Percentiles rank a stretch among this genome's conserved stretches.
These are phyloP conservation scores for Xylaria sp. DNA, from an alignment of 2,329 filamentous ascomycete species.

Conservation along the genomic window DNA sequence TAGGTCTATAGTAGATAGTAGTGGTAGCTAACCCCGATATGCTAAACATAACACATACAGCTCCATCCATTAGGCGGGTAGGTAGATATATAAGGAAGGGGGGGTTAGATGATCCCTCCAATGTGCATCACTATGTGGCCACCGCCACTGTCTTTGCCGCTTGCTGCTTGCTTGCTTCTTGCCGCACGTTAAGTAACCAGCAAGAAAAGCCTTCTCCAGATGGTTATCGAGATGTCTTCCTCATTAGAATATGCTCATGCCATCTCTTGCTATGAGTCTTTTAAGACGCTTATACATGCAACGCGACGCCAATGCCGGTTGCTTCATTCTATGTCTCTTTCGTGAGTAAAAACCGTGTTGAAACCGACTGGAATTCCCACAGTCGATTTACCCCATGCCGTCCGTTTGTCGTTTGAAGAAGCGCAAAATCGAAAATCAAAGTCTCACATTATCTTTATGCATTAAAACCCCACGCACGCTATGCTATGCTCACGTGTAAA, in stretches of 20 bases:
- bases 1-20: slow-evolving; percentile 35
- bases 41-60: slow-evolving; percentile 33
- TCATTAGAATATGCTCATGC: slow-evolving; percentile 38
- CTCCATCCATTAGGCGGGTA: slow-evolving; percentile 26
- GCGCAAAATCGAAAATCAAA: slow-evolving; percentile 34
- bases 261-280: slow-evolving; percentile 32
- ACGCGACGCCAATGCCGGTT: slow-evolving; percentile 31
- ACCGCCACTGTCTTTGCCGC: not conserved
- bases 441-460: slow-evolving; percentile 39
- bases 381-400: slow-evolving; percentile 37
- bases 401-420: slow-evolving; percentile 35
- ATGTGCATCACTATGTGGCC: not conserved
- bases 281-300: slow-evolving; percentile 32
- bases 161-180: slow-evolving; percentile 8
- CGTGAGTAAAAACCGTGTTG: slow-evolving; percentile 33
- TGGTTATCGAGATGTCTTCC: slow-evolving; percentile 24
- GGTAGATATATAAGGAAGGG: slow-evolving; percentile 7
- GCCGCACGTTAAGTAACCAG: slow-evolving; percentile 13
- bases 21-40: slow-evolving; percentile 29
- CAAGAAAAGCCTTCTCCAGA: slow-evolving; percentile 2
- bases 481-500: slow-evolving; percentile 40
- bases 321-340: slow-evolving; percentile 37
- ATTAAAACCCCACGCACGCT: slow-evolving; percentile 35
- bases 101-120: slow-evolving; percentile 2
- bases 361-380: slow-evolving; percentile 40